A percentile compares a stretch with the other conserved stretches of the same genome.
These are phyloP conservation scores for Onygena corvina DNA, from an alignment of 2,329 filamentous ascomycete species.

Conservation along the genomic window DNA sequence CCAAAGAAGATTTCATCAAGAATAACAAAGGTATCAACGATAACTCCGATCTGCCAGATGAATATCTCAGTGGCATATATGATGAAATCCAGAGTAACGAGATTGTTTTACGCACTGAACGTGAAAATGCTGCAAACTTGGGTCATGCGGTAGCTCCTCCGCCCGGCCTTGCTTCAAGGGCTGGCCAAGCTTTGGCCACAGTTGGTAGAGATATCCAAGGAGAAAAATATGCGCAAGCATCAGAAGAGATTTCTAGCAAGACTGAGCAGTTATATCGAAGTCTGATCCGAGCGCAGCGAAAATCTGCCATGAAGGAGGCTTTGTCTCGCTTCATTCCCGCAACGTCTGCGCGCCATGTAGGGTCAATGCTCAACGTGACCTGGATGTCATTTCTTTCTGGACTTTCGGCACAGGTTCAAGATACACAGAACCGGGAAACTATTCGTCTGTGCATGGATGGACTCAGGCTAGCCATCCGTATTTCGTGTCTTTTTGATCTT, in stretches of 20 bases:
- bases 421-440: conserved; percentile 82
- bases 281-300: conserved; percentile 76
- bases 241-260: conserved; percentile 78
- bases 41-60: conserved; percentile 79
- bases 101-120: conserved; percentile 87
- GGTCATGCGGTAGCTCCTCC: conserved; percentile 50
- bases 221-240: conserved; percentile 88
- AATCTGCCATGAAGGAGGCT: conserved; percentile 59
- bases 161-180: conserved; percentile 63
- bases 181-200: conserved; percentile 81
- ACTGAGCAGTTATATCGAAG: conserved; percentile 85
- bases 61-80: conserved; percentile 79
- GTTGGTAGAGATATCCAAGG: conserved; percentile 82
- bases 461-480: conserved; percentile 83
- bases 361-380: conserved; percentile 95
- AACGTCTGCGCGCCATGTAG: conserved; percentile 86
- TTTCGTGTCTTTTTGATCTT: conserved; percentile 85
- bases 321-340: conserved; percentile 72
- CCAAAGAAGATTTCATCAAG: conserved; percentile 94
- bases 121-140: conserved; percentile 72
- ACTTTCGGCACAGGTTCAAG: conserved; percentile 83
- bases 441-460: conserved; percentile 90
- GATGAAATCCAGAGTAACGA: conserved; percentile 87
- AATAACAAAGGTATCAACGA: conserved; percentile 99
- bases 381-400: conserved; percentile 99